These are phyloP conservation scores for Colletotrichum cordylinicola DNA, from an alignment of 2,329 filamentous ascomycete species.

Conservation along the genomic window DNA sequence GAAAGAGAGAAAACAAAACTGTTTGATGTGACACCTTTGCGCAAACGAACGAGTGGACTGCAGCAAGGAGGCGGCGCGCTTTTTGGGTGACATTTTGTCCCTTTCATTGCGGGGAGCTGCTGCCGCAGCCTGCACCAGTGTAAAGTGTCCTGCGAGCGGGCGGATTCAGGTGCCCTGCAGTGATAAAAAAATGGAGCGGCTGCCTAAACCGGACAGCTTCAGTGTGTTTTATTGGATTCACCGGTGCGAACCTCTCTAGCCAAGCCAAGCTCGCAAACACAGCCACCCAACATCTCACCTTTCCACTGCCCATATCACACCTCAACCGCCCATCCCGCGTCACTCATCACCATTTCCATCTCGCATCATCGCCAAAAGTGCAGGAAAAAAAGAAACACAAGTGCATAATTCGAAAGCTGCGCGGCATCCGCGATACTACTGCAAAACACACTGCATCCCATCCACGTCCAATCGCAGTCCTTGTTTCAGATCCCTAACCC, in stretches of 20 bases:
- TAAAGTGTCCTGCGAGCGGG: neutral
- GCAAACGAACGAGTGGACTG: neutral
- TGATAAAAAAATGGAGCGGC: neutral
- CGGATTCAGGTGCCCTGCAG: neutral
- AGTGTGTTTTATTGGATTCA: neutral
- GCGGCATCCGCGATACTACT: neutral
- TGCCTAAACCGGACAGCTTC: slow-evolving; percentile 15
- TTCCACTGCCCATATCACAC: neutral
- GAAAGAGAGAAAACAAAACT: neutral
- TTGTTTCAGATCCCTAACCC: slow-evolving; percentile 1
- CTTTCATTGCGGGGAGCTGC: neutral
- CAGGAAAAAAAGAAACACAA: neutral
- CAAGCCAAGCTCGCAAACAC: neutral
- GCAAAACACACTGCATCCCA: neutral
- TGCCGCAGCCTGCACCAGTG: neutral
- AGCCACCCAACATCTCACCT: slow-evolving; percentile 2
- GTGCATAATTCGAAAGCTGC: neutral
- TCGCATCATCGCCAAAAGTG: neutral
- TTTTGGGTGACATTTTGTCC: neutral
- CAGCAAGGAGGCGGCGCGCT: neutral
- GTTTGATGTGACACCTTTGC: neutral
- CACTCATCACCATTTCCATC: neutral
- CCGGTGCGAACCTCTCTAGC: neutral
- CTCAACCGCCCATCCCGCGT: neutral
- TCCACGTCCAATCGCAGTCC: neutral